Evolutionary conservation across 805 yeast species (phyloP), one percentile per base, ranked within the genome.

Genomic region (Saccharomycopsis olivae): DNA sequence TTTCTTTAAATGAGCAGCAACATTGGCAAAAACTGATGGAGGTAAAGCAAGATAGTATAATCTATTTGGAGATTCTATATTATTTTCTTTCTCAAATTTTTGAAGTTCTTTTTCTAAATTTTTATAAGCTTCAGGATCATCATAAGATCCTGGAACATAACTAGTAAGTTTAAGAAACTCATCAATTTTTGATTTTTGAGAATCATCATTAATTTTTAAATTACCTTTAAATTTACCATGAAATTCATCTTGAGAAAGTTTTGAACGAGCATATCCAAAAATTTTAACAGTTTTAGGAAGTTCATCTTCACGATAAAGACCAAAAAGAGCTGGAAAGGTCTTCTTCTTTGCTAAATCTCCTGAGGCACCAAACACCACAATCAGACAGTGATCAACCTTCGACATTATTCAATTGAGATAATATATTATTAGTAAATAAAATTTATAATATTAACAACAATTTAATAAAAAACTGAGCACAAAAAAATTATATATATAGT

Each of bases 311-410:
- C 83, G 67, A 62, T 53, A 74, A 29, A 83, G 67, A 9, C 92
- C 94, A 52, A 81, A 82, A 16, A 83, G 61, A 3, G 92, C 89
- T 8, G 94, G 94, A 62, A 84, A 86, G 2, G 96, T 88, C 65
- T 88, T 88, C 77, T 88, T 88, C 66, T 85, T 86, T 41, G 96
- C 95, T 49, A 88, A 68, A 59, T 88, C 96, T 38, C 96, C 96
- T 17, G 94, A 83, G 33, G 96, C 96, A 39, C 96, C 96, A 53
- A 87, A 82, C 23, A 88, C 94, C 20, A 79, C 84, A 52, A 88
- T 69, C 4, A 34, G 35, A 3, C 33, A 8, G 27, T 24, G 27
- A 11, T 24, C 27, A 24, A 24, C 11, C 8, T n/a, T n/a, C n/a
- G 27, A 8, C 27, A 24, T 24, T 24, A 11, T 24, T 24, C 11